Evolutionary conservation across 345 rosid genomes (phyloP), one percentile per base, ranked within the genome.

Genomic region (Odontarrhena argentea): DNA sequence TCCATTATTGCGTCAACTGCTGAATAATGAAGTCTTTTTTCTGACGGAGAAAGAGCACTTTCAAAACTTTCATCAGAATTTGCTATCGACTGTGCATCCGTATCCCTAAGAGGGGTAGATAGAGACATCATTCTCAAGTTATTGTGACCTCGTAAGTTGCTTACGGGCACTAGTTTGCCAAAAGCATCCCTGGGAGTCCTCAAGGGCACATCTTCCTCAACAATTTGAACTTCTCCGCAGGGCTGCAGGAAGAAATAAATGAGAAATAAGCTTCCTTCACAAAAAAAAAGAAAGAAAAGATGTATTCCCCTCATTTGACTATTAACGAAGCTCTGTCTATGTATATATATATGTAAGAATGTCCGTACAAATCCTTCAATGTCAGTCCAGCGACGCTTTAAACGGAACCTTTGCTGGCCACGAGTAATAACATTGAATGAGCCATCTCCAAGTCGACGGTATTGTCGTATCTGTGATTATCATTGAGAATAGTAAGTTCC

Each of bases 341-440:
- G 68, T 51, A 9, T 14, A 44, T 65, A 44, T 65, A 12, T 60
- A 28, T 38, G 58, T 60, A 40, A 13, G 32, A 44, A 67, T 61
- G 34, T 74, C 15, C 96, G 77, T 78, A 91, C 99, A 78, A 81
- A 89, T 83, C 97, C 96, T 77, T 84, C 99, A 12, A 40, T 88
- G 67, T 91, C 99, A 74, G 80, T 81, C 96, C 95, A 91, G 50
- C 79, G 77, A 14, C 85, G 93, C 76, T 70, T 87, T 63, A 94
- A 51, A 66, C 68, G 83, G 76, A 91, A 91, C 43, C 99, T 85
- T 67, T 94, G 99, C 60, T 86, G 88, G 41, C 99, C 99, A 48
- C 96, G 96, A 71, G 96, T 87, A 53, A 94, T 85, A 51, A 92
- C 86, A 68, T 94, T 94, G 57, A 88, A 79, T 14, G 96, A 83